Percentiles rank a stretch among this genome's conserved stretches.
phyloP scores from a whole-genome alignment of 2,329 filamentous ascomycete species.

The Pyricularia sp. region DNA sequence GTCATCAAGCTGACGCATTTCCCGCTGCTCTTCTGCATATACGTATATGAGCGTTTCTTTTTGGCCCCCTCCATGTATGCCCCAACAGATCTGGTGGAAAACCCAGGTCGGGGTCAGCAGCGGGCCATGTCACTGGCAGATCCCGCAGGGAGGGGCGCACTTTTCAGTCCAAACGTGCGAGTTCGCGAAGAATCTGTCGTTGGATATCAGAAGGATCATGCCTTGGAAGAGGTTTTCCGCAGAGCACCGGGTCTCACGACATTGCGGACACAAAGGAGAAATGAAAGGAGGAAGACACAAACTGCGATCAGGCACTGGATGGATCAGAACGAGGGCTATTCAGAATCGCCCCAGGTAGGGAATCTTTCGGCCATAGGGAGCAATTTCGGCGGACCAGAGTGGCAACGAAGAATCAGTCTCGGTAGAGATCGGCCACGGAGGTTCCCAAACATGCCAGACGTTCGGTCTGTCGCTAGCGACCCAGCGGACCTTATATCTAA shows the following conservation, averaged over 20 bases:
- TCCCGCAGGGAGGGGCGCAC: conserved; percentile 42
- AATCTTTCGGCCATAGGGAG: conserved; percentile 42
- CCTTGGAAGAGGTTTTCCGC: conserved; percentile 85
- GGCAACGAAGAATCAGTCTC: conserved; percentile 43
- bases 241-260: conserved; percentile 56
- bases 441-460: conserved; percentile 42
- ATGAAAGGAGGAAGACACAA: conserved; percentile 63
- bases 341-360: conserved; percentile 24
- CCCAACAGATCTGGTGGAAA: conserved; percentile 77
- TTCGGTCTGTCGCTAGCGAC: conserved; percentile 53
- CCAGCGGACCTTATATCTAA: conserved; percentile 52
- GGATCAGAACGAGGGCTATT: conserved; percentile 55
- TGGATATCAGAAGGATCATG: conserved; percentile 82
- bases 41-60: conserved; percentile 73
- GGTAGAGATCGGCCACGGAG: conserved; percentile 36
- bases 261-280: conserved; percentile 47
- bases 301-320: conserved; percentile 88
- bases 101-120: conserved; percentile 41
- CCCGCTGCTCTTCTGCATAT: conserved; percentile 79
- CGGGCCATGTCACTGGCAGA: conserved; percentile 49
- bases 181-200: conserved; percentile 79
- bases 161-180: conserved; percentile 66
- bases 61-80: conserved; percentile 70
- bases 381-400: conserved; percentile 24
- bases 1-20: conserved; percentile 89